These are phyloP conservation scores for Xylaria hypoxylon DNA, from an alignment of 2,329 filamentous ascomycete genomes.

Conservation along the genomic window DNA sequence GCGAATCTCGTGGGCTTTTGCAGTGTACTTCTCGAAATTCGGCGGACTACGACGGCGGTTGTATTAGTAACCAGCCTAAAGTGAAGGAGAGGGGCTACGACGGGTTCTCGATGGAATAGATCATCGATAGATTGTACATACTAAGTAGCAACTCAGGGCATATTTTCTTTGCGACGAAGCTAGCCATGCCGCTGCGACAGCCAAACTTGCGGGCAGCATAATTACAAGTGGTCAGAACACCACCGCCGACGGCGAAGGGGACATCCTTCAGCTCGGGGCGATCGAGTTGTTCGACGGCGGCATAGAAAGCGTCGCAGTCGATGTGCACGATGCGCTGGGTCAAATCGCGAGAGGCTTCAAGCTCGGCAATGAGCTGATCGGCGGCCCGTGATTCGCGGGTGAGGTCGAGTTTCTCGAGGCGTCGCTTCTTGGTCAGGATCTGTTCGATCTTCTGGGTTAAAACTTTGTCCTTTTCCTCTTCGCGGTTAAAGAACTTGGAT, in stretches of 20 bases:
- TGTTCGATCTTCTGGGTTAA: conserved; percentile 87
- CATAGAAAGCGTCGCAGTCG: conserved; percentile 98
- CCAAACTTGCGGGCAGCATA: conserved; percentile 92
- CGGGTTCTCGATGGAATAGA: too few species aligned
- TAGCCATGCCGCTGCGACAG: conserved; percentile 93
- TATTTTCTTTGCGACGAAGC: conserved; percentile 93
- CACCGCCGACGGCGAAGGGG: conserved; percentile 88
- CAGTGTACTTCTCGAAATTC: conserved; percentile 90
- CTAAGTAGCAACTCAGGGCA: conserved; percentile 84
- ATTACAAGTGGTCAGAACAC: conserved; percentile 78
- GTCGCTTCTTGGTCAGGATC: conserved; percentile 79
- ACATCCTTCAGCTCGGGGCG: conserved; percentile 85
- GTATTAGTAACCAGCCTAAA: conserved; percentile 11
- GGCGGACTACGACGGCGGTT: conserved; percentile 63
- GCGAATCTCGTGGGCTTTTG: conserved; percentile 89
- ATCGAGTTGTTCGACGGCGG: conserved; percentile 88
- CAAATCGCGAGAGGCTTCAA: conserved; percentile 83
- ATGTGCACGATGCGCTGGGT: conserved; percentile 89
- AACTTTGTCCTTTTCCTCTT: conserved; percentile 82
- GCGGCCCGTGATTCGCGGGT: conserved; percentile 78
- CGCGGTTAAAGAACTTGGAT: conserved; percentile 94
- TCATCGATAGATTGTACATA: conserved; percentile 22
- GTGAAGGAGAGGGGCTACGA: not conserved
- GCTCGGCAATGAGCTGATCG: conserved; percentile 82
- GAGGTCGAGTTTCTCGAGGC: conserved; percentile 81